Evolutionary conservation across 495 filamentous ascomycete species (phyloP), one percentile per base, ranked within the genome.

Genomic region (Trichoderma gamsii): DNA sequence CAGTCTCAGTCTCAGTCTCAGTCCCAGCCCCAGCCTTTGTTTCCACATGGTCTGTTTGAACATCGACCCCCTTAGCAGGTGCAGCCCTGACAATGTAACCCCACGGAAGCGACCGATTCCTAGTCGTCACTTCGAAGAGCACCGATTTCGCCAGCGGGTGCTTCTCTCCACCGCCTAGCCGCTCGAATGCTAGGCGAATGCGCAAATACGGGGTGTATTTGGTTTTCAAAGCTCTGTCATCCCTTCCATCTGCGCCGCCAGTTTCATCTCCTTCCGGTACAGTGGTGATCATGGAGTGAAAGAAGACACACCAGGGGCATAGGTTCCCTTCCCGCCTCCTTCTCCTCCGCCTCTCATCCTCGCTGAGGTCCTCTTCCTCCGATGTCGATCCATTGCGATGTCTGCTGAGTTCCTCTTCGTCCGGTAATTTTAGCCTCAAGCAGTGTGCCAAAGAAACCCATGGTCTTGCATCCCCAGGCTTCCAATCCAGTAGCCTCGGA

Each of bases 201-300:
- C 65, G 65, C 65, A 66, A 43, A 46, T 66, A 66, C 65, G 65
- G 65, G n/a, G 41, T 32, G 43, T 52, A 66, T 41, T 66, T 66
- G 63, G 12, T n/a, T 18, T 32, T 61, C 56, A 61, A 16, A 12
- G 56, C 56, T 11, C 35, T 65, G 35, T 21, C 63, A 21, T 65
- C 35, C 35, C 35, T 25, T 9, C 35, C 63, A 21, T 65, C 63
- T 12, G 63, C 35, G n/a, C 35, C 63, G 63, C n/a, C 35, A 25
- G 6, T 41, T 11, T 32, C 44, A 18, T 43, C 41, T n/a, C 41
- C 65, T 23, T 32, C 41, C 13, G 65, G 41, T 16, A 32, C 44
- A 1, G 27, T 46, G 27, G 27, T 46, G 41, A 66, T 23, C 41
- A 49, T 49, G 43, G 65, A 25, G 27, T 29, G 38, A 41, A 66